Base-by-base conservation (phyloP, 345 rosid species). In the Melaleuca alternifolia region DNA sequence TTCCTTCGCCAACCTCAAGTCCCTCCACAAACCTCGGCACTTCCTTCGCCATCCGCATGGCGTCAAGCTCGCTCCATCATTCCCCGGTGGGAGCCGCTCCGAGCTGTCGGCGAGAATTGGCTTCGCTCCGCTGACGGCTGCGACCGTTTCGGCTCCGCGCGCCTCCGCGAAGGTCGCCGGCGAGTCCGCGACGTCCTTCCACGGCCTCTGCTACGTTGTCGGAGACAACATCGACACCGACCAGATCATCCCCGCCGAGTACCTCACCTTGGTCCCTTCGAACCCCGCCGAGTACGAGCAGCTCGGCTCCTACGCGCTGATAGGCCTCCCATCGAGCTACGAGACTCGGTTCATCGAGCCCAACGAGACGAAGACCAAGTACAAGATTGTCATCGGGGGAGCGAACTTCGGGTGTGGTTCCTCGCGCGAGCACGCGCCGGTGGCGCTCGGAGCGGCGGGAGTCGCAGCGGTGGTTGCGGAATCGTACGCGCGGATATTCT, bases 161-260 rank as follows among this genome's bases (percentile, higher is more conserved):
- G 54, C 84, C 51, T 7, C 89, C 24, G 33, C 90, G 5, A 11
- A 88, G 9, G 62, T 90, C 7, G 56, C 91, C 30, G 28, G 89
- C 23, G 84, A 79, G 50, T 2, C 83, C 3, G 51, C 75, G 44
- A 87, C 20, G 48, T 48, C 93, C 82, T 97, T 97, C 88, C 98
- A 96, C 52, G 99, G 99, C 3, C 94, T 92, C 87, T 97, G 99
- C 91, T 97, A 97, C 41, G 98, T 97, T 50, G 94, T 96, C 85
- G 95, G 98, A 3, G 98, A 97, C 89, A 96, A 97, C 94, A 96
- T 97, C 85, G 98, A 97, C 93, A 96, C 99, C 7, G 98, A 97
- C 90, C 99, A 97, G 87, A 97, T 97, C 85, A 96, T 96, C 83
- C 99, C 99, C 44, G 98, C 98, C 0, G 99, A 97, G 88, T 93